A percentile compares a stretch with the other conserved stretches of the same genome.
These are phyloP conservation scores for Dioszegia aurantiaca DNA, from an alignment of 768 basidiomycete species.

Conservation along the genomic window DNA sequence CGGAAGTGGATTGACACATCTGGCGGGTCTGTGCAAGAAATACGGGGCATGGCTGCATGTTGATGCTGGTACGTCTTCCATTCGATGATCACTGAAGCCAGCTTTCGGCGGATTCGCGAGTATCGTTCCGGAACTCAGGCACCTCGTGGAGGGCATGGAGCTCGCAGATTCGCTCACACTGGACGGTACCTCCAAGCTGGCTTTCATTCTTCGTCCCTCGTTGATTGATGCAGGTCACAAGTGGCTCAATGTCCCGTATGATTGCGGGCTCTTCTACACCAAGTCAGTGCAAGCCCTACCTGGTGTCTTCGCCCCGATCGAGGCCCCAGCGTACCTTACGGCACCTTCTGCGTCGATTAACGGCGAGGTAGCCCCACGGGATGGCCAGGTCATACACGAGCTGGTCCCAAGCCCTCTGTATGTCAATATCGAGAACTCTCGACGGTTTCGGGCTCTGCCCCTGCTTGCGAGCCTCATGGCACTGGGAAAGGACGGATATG, in stretches of 20 bases:
- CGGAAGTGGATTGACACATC: constrained; percentile 41
- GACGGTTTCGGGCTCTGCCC: constrained; percentile 55
- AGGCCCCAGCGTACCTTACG: constrained; percentile 53
- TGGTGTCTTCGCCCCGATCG: constrained; percentile 52
- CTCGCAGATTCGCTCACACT: constrained; percentile 54
- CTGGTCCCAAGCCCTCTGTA: constrained; percentile 53
- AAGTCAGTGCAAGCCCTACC: constrained; percentile 38
- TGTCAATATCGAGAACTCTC: constrained; percentile 54
- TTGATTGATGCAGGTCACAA: constrained; percentile 40
- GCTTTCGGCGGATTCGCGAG: constrained; percentile 56
- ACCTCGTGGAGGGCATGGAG: constrained; percentile 48
- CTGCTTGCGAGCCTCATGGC: constrained; percentile 53
- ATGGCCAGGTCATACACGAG: constrained; percentile 14
- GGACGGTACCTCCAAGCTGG: constrained; percentile 49
- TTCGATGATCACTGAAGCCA: constrained; percentile 12
- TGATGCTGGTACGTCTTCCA: constrained; percentile 53
- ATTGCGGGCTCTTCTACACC: constrained; percentile 55
- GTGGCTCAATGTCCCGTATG: constrained; percentile 56
- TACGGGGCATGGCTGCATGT: constrained; percentile 56
- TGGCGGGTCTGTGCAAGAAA: constrained; percentile 51
- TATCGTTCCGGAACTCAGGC: constrained; percentile 49
- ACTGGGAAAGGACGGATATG: constrained; percentile 54
- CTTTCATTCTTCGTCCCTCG: not conserved
- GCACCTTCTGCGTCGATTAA: constrained; percentile 8
- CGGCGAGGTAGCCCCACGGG: not conserved